Evolutionary conservation across 2,329 filamentous ascomycete species (phyloP), one percentile per base, ranked within the genome.

Genomic region (Hymenoscyphus infarciens): DNA sequence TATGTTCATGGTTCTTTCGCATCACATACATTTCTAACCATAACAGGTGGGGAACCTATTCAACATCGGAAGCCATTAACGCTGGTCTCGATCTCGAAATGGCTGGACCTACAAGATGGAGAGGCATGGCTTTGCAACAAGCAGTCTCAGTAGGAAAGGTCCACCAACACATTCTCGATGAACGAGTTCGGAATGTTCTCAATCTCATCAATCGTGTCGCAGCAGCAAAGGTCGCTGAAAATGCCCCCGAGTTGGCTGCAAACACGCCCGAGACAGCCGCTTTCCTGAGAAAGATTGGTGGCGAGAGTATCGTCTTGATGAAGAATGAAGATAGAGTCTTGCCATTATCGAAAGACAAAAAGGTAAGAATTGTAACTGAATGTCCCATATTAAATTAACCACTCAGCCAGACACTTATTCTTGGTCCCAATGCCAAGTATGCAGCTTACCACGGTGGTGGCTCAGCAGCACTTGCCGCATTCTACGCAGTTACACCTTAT

Each of bases 401-500:
- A 29, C 27, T 16, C 52, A 13, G 45, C 5, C 25, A 78, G 77
- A 84, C 82, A 0, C 77, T 85, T 25, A 75, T 86, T 33, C 77
- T 86, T 33, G 83, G 83, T 0, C 83, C 83, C 16, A 85, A 86
- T 66, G 82, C 83, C 8, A 85, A 83, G 70, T 73, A 80, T 53
- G 78, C 82, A 1, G 81, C 80, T 1, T 84, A 84, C 66, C 69
- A 61, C 38, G 63, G 63, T 13, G 74, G 75, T 0, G 75, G 75
- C 8, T 74, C 71, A 45, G 73, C 75, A 0, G 67, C 66, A n/a
- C 64, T 76, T 5, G 66, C 66, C 1, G 66, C 74, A 1, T 74
- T 74, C 45, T 64, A 64, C 69, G 88, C 88, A 56, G 81, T 92
- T 22, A 91, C 86, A 0, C 90, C 89, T 1, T 86, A 88, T 29